These are phyloP conservation scores for Diaporthe australafricana DNA, from an alignment of 2,329 filamentous ascomycete species.

Conservation along the genomic window DNA sequence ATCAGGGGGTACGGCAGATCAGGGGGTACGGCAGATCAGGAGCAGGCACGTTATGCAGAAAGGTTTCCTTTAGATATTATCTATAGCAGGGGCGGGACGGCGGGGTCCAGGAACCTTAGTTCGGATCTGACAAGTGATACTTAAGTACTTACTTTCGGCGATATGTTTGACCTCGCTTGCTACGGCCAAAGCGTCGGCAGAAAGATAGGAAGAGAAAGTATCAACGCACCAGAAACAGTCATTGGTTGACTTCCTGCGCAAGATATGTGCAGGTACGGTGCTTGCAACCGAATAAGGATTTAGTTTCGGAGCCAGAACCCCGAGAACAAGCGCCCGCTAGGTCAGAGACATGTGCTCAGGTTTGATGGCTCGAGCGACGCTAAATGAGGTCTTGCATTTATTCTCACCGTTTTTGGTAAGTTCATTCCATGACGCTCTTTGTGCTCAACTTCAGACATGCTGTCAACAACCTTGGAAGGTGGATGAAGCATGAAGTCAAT, in stretches of 20 bases:
- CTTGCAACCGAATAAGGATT: not conserved
- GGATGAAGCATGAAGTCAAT: not conserved
- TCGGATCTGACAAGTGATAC: not conserved
- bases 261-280: not conserved
- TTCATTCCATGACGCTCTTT: not conserved
- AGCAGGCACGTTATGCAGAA: too few species aligned
- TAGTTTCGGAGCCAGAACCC: not conserved
- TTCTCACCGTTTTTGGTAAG: conserved; percentile 9
- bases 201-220: not conserved
- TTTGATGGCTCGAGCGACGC: conserved; percentile 2
- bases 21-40: too few species aligned
- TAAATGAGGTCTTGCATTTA: not conserved
- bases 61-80: too few species aligned
- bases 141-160: too few species aligned
- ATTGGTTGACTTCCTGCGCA: not conserved
- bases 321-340: not conserved
- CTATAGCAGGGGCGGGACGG: not conserved
- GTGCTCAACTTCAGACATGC: not conserved
- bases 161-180: not conserved
- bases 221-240: not conserved
- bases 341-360: conserved; percentile 1
- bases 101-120: not conserved
- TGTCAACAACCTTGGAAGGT: not conserved
- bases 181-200: not conserved
- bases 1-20: too few species aligned